These are phyloP conservation scores for Pterulicium gracile DNA, from an alignment of 1,284 basidiomycete genomes.

Conservation along the genomic window DNA sequence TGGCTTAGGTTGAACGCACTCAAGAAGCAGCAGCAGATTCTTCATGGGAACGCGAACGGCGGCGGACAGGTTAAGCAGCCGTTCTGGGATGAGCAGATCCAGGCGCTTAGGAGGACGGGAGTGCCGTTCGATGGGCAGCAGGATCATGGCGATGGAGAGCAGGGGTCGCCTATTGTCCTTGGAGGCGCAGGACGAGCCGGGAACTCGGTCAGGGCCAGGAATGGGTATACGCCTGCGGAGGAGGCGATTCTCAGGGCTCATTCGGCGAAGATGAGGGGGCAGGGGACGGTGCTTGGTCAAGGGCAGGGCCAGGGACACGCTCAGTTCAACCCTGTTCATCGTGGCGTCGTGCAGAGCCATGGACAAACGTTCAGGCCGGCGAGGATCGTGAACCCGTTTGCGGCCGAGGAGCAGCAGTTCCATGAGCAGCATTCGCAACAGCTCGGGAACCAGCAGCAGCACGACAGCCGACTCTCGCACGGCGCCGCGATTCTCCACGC, in stretches of 20 bases:
- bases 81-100: slow-evolving; percentile 2
- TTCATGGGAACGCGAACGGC: too few species aligned
- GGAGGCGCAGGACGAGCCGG: not conserved
- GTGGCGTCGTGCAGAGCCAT: too few species aligned
- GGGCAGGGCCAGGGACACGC: not conserved
- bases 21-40: not conserved
- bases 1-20: not conserved
- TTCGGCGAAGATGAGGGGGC: slow-evolving; percentile 1
- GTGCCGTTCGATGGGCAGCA: not conserved
- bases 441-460: not conserved
- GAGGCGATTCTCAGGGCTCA: slow-evolving; percentile 57
- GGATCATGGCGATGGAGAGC: not conserved
- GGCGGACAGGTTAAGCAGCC: not conserved
- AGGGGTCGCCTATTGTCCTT: not conserved
- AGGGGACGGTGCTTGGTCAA: not conserved
- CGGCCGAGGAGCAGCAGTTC: not conserved
- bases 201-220: slow-evolving; percentile 27
- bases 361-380: not conserved
- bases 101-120: not conserved
- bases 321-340: too few species aligned
- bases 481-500: not conserved
- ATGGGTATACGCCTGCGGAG: slow-evolving; percentile 57
- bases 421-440: not conserved
- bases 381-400: not conserved
- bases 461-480: not conserved